These are phyloP conservation scores for Clarireedia sp. DNA, from an alignment of 2,329 filamentous ascomycete genomes.

Conservation along the genomic window DNA sequence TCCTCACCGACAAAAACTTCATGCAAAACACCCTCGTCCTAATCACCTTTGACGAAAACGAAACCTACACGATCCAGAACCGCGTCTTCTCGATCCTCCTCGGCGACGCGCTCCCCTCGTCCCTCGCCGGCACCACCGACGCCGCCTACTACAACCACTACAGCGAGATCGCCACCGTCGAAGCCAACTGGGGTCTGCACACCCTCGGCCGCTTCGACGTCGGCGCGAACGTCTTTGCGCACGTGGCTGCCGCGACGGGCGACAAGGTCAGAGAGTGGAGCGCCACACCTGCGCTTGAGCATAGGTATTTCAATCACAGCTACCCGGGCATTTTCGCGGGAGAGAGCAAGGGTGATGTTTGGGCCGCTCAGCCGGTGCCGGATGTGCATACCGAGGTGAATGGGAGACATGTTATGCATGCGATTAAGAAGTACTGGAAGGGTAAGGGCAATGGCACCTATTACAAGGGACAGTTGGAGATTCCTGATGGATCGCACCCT, in stretches of 20 bases:
- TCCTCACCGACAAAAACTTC: slow-evolving; percentile 62
- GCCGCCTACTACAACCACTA: slow-evolving; percentile 66
- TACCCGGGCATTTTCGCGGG: slow-evolving; percentile 35
- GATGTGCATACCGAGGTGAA: slow-evolving; percentile 24
- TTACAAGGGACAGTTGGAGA: slow-evolving; percentile 27
- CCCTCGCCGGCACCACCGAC: slow-evolving; percentile 62
- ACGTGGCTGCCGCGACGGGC: slow-evolving; percentile 53
- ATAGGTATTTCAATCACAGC: slow-evolving; percentile 37
- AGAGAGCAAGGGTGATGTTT: slow-evolving; percentile 14
- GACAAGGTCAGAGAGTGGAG: slow-evolving; percentile 35
- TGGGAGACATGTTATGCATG: slow-evolving; percentile 26
- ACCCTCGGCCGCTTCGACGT: slow-evolving; percentile 66
- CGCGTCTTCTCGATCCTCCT: slow-evolving; percentile 62
- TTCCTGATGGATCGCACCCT: slow-evolving; percentile 26
- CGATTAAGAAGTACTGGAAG: slow-evolving; percentile 25
- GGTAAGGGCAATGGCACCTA: slow-evolving; percentile 20
- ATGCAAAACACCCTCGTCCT: slow-evolving; percentile 69
- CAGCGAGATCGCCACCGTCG: slow-evolving; percentile 56
- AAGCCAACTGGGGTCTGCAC: slow-evolving; percentile 60
- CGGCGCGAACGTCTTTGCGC: slow-evolving; percentile 59
- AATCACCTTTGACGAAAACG: slow-evolving; percentile 73
- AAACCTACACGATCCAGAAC: slow-evolving; percentile 60
- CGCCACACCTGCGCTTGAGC: slow-evolving; percentile 14
- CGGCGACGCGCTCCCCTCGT: slow-evolving; percentile 60
- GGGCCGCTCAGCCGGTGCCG: slow-evolving; percentile 30